phyloP scores from a whole-genome alignment of 495 filamentous ascomycete genomes.

The Neurospora sp. region DNA sequence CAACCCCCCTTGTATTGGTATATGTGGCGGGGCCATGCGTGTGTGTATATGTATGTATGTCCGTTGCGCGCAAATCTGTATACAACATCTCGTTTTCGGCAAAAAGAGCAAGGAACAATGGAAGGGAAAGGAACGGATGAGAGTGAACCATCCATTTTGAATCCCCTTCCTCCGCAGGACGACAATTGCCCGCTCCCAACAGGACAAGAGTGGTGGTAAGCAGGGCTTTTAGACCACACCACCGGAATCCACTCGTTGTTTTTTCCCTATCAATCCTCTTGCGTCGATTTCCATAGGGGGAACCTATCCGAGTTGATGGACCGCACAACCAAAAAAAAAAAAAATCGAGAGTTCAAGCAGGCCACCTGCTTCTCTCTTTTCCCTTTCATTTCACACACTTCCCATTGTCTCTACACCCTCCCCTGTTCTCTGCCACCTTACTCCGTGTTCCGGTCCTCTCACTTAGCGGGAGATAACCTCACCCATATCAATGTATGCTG shows the following conservation, averaged over 20 bases:
- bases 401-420: not conserved
- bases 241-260: not conserved
- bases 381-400: not conserved
- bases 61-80: not conserved
- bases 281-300: not conserved
- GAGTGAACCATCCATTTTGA: not conserved
- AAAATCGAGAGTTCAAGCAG: not conserved
- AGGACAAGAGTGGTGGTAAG: not conserved
- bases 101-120: not conserved
- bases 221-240: not conserved
- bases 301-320: not conserved
- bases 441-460: not conserved
- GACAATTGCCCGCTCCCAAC: not conserved
- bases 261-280: not conserved
- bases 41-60: not conserved
- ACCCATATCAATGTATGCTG: slow-evolving; percentile 73
- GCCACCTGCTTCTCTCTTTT: not conserved
- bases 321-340: not conserved
- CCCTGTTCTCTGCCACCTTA: not conserved
- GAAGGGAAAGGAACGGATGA: not conserved
- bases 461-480: slow-evolving; percentile 58
- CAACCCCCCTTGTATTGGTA: not conserved
- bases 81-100: not conserved
- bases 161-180: not conserved
- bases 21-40: not conserved